These are phyloP conservation scores for Penicillium decumbens DNA, from an alignment of 2,329 filamentous ascomycete genomes.

Conservation along the genomic window DNA sequence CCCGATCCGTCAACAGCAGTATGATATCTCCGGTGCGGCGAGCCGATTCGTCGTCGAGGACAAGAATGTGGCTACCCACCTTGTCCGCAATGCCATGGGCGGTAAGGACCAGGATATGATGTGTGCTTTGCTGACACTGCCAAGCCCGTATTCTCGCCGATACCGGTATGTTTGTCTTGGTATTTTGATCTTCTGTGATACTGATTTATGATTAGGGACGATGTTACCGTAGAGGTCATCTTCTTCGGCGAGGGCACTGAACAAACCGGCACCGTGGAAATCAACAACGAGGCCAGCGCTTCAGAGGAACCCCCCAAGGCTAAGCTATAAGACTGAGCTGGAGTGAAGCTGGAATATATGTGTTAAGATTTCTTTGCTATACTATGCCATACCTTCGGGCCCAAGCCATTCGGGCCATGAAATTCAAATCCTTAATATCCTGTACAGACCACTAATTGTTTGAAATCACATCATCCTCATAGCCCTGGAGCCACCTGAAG, in stretches of 20 bases:
- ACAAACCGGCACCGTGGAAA: slow-evolving; percentile 70
- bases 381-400: neutral
- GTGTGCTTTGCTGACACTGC: slow-evolving; percentile 83
- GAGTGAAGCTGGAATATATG: no score
- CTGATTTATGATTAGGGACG: slow-evolving; percentile 61
- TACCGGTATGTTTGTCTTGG: slow-evolving; percentile 62
- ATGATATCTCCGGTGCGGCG: slow-evolving; percentile 66
- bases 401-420: neutral
- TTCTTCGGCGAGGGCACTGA: slow-evolving; percentile 85
- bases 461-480: neutral
- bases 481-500: neutral
- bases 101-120: slow-evolving; percentile 92
- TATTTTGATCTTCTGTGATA: neutral
- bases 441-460: neutral
- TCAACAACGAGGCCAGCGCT: slow-evolving; percentile 84
- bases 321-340: slow-evolving; percentile 39
- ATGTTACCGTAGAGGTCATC: slow-evolving; percentile 94
- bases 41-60: slow-evolving; percentile 91
- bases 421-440: neutral
- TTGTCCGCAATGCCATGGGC: slow-evolving; percentile 90
- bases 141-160: slow-evolving; percentile 81
- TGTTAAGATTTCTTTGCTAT: neutral
- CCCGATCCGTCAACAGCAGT: slow-evolving; percentile 85
- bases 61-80: slow-evolving; percentile 91
- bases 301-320: slow-evolving; percentile 45